Base-by-base conservation (phyloP, 1,139 yeast genomes). In the Pichia sp. region DNA sequence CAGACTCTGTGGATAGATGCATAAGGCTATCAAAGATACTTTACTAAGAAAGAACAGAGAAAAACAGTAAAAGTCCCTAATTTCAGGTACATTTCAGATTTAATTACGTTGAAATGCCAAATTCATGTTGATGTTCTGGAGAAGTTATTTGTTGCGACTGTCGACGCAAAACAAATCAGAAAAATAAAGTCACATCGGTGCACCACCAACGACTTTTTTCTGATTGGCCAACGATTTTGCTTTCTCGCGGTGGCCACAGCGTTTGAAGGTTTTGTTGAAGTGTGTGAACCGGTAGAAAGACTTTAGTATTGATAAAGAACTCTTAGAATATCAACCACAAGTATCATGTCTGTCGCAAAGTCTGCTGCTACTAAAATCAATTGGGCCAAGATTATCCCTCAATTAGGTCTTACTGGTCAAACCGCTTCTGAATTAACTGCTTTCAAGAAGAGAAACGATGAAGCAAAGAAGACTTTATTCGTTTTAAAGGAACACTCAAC, bases 381-480 rank as follows among this genome's bases (percentile, higher is more conserved):
- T 80, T 93, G 98, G 97, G 83, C 95, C 70, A 84, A 85, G 75
- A 84, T 93, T 69, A 81, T 88, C 69, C 77, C 95, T 63, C 83
- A 93, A 62, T 81, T 93, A 69, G 96, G 97, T 56, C 81, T 93
- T 70, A 83, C 96, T 58, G 99, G 99, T 58, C 75, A 85, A 69
- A 93, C 99, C 60, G 95, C 96, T 58, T 70, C 88, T 54, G 82
- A 96, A 46, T 79, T 93, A 70, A 81, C 93, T 54, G 81, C 95
- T 44, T 93, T 93, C 86, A 93, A 91, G 78, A 93, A 95, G 87
- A 87, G 99, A 81, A 86, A 89, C 73, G 98, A 93, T 67, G 99
- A 93, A 71, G 98, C 99, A 64, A 86, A 90, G 77, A 86, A 89
- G 75, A 80, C 80, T 68, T 75, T 87, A 65, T 73, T 77, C 63